A percentile compares a stretch with the other conserved stretches of the same genome.
These are phyloP conservation scores for Trichoderma sp. DNA, from an alignment of 2,329 filamentous ascomycete species.

Conservation along the genomic window DNA sequence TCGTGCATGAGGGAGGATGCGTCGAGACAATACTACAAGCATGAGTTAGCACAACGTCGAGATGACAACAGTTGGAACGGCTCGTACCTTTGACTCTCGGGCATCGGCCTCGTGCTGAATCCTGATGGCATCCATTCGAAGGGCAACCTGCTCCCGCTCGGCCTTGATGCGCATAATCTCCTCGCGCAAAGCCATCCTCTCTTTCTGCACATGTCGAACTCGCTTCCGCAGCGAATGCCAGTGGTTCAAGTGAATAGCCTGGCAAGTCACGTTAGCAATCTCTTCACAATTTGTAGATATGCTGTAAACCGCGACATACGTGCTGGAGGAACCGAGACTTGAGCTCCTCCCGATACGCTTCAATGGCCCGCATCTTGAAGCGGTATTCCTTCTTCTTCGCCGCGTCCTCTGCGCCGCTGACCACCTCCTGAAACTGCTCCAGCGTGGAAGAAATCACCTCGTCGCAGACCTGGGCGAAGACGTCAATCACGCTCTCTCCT, in stretches of 20 bases:
- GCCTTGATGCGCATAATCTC: conserved; percentile 61
- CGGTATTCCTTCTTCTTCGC: conserved; percentile 56
- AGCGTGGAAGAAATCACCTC: conserved; percentile 59
- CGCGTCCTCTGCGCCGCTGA: conserved; percentile 45
- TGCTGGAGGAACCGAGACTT: conserved; percentile 59
- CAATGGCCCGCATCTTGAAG: conserved; percentile 58
- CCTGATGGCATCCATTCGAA: conserved; percentile 65
- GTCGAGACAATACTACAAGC: conserved; percentile 48
- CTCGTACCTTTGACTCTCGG: conserved; percentile 52
- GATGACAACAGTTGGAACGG: background rate
- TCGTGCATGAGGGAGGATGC: conserved; percentile 64
- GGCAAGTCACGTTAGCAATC: background rate
- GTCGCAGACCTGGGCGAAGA: conserved; percentile 62
- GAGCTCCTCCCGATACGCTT: conserved; percentile 61
- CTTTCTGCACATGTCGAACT: conserved; percentile 58
- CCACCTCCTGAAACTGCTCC: conserved; percentile 49
- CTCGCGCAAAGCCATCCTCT: conserved; percentile 59
- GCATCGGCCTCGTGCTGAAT: conserved; percentile 60
- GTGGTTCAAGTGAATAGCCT: conserved; percentile 63
- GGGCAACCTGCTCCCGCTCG: conserved; percentile 63
- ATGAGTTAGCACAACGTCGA: conserved; percentile 2
- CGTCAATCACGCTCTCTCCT: conserved; percentile 64
- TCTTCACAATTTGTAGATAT: background rate
- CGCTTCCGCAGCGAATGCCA: conserved; percentile 60
- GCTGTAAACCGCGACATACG: conserved; percentile 45